Evolutionary conservation across 2,329 filamentous ascomycete genomes (phyloP), one percentile per base, ranked within the genome.

Genomic region (Neonectria ditissima): DNA sequence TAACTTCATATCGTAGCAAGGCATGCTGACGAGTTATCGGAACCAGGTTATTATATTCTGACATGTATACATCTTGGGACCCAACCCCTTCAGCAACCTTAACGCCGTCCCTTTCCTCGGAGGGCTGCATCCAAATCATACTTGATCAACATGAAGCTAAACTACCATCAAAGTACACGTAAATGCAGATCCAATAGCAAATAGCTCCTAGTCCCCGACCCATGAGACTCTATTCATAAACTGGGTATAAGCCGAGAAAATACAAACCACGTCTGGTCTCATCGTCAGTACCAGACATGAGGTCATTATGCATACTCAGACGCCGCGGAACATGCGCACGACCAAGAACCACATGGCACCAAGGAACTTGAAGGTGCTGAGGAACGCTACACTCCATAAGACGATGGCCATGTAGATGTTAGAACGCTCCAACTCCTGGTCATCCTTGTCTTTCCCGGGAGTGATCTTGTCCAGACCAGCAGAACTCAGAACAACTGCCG

Each of bases 301-400:
- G 5, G 30, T 11, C n/a, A 50, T 41, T 8, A 26, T 56, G 51
- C 28, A 43, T 30, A 48, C 43, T 72, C 81, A 90, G 61, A 91
- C 89, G 70, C 89, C 89, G 67, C 93, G 88, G 79, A 97, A 95
- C 87, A 97, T 87, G 73, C 94, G 86, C 61, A 95, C 91, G 71
- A 98, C 85, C 83, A 99, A 86, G 82, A 97, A 97, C 93, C 94
- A 97, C 80, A 93, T 84, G 0, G 92, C 92, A 3, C 94, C 94
- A 24, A 94, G 80, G 73, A 97, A 97, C 77, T 95, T 92, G 80
- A 97, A 95, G 2, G 89, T 87, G 24, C 92, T 94, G 59, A 97
- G 79, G 2, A 83, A 94, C 1, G 94, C 94, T 43, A 97, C 94
- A 77, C 90, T 94, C 90, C 94, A 97, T 66, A 97, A 79, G 16